Base-by-base conservation (phyloP, 192 early-diverging fungal genomes). In the Coemansia sp. region DNA sequence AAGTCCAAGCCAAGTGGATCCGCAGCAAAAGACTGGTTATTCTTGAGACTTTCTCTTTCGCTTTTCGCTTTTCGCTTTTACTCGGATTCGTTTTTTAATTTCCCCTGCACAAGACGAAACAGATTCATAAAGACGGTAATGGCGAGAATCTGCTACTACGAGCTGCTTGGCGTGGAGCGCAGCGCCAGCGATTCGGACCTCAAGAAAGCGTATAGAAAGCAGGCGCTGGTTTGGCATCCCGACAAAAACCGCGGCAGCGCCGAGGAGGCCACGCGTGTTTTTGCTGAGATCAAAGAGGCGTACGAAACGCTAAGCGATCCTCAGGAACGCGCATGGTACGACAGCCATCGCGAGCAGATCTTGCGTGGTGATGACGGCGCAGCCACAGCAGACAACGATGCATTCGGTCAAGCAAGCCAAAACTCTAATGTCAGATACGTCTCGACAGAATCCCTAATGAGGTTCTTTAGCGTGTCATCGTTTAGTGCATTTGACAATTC, bases 291-390 rank as follows among this genome's bases (percentile, higher is more conserved):
- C 55, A 92, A 92, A 65, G 85, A 93, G 61, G 97, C 97, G 7
- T 97, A 98, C 73, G 93, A 97, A 69, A 90, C 94, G 2, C 79
- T 99, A 36, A 92, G 87, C 41, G 95, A 99, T 80, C 88, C 89
- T 15, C 89, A 96, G 48, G 95, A 99, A 80, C 90, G 95, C n/a
- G 81, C 91, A 13, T 98, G 95, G 96, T 93, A 94, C 73, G 95
- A 98, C 75, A 86, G 88, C 54, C 95, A 97, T 73, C 83, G 95
- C 60, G 94, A 96, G 66, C 88, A 90, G 45, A 98, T 98, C 70
- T 81, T 97, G 57, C 88, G 93, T 41, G 93, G 90, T 59, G 88
- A 89, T 71, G 85, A 81, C 46, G 45, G 54, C 32, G 32, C 34
- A 14, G 87, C 67, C 2, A 23, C 42, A 19, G 33, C 53, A 63